These are phyloP conservation scores for Boletus rufocinnamomeus DNA, from an alignment of 768 basidiomycete genomes.

Conservation along the genomic window DNA sequence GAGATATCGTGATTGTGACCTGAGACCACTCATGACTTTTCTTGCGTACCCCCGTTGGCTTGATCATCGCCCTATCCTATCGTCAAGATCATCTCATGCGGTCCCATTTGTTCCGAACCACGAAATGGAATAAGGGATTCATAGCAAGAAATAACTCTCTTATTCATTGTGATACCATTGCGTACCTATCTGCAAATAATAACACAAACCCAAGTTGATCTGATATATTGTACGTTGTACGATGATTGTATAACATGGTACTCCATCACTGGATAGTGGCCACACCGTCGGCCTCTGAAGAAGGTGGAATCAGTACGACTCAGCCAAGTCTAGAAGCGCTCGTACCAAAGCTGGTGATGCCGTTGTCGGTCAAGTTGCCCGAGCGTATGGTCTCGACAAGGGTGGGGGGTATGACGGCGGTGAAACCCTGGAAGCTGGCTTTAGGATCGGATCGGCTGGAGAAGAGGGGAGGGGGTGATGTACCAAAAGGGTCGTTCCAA, in stretches of 20 bases:
- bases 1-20: slow-evolving; percentile 88
- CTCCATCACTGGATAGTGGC: slow-evolving; percentile 6
- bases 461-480: not conserved
- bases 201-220: not conserved
- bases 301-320: not conserved
- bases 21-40: slow-evolving; percentile 7
- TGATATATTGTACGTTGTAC: slow-evolving; percentile 1
- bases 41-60: not conserved
- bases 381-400: not conserved
- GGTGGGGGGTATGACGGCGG: slow-evolving; percentile 12
- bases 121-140: not conserved
- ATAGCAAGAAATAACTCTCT: not conserved
- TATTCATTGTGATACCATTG: not conserved
- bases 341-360: slow-evolving; percentile 21
- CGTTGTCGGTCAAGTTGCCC: not conserved
- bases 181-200: not conserved
- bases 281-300: slow-evolving; percentile 17
- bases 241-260: not conserved
- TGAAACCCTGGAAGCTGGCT: slow-evolving; percentile 16
- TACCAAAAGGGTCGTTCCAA: slow-evolving; percentile 1
- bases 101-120: not conserved
- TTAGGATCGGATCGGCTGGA: not conserved
- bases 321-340: not conserved
- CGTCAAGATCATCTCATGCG: not conserved
- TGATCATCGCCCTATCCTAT: not conserved